Evolutionary conservation across 1,284 basidiomycete species (phyloP), one percentile per base, ranked within the genome.

Genomic region (Cystobasidiaceae sp.): DNA sequence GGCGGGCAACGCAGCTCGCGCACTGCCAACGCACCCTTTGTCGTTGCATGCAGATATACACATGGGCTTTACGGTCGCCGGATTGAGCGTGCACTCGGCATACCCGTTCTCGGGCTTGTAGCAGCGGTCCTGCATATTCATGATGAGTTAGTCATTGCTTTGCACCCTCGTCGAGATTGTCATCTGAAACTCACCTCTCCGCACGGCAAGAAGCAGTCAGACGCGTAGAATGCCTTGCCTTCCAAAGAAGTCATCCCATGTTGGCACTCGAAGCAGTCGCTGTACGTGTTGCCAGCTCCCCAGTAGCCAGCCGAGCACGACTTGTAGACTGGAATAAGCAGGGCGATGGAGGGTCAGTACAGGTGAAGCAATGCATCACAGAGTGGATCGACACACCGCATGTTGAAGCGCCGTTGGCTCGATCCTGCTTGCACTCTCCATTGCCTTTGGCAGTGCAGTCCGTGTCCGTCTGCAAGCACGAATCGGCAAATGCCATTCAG

Each of bases 201-300:
- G 27, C 58, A 60, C 23, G 58, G 58, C 11, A 60, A 21, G 46
- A 60, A 60, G 27, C 58, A 60, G 23, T 60, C 58, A n/a, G 21
- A 37, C 28, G 37, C 27, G 23, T 60, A 60, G 33, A 60, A 60
- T n/a, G 58, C 58, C 33, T 50, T 49, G 27, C 46, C 46, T 39
- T 49, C 58, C 13, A 60, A n/a, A 17, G 58, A 60, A n/a, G 45
- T 60, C 58, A 60, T 60, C 9, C 58, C 58, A 23, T 34, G 17
- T 17, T 44, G 58, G 41, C 58, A 60, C 37, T 60, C 33, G 30
- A 32, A 48, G 21, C 58, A 60, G 23, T 60, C 58, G 44, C 27
- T 34, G 25, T 50, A 60, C 2, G 58, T 60, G 23, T 45, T 48
- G 27, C 43, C 43, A 37, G 58, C 58, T 19, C 58, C 58, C 43